Evolutionary conservation across 768 basidiomycete genomes (phyloP).

Genomic region (Cystoderma amianthinum): DNA sequence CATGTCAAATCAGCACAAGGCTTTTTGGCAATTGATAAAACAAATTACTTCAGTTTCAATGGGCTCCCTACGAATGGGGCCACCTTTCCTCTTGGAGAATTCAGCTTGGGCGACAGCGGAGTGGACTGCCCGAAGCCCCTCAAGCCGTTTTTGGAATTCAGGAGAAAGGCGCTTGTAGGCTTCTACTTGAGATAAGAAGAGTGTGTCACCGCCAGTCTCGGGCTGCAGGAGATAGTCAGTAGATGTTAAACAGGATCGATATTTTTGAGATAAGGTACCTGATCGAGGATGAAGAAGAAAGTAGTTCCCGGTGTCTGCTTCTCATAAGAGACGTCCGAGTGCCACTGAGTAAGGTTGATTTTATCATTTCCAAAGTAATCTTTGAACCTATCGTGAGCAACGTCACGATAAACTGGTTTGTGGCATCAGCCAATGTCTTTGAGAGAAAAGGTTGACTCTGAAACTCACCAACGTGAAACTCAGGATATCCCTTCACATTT

Average conservation of each 20-base stretch:
- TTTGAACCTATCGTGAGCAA: slow-evolving; percentile 30
- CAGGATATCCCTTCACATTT: slow-evolving; percentile 48
- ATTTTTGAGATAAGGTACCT: slow-evolving; percentile 12
- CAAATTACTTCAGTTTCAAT: slow-evolving; percentile 37
- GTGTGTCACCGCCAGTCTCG: slow-evolving; percentile 42
- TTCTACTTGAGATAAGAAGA: slow-evolving; percentile 51
- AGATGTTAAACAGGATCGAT: too few species aligned
- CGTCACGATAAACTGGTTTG: slow-evolving; percentile 48
- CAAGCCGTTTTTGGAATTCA: slow-evolving; percentile 49
- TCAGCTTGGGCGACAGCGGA: slow-evolving; percentile 47
- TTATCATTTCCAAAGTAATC: slow-evolving; percentile 37
- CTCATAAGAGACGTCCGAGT: slow-evolving; percentile 56
- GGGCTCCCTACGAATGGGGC: slow-evolving; percentile 44
- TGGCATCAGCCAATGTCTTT: too few species aligned
- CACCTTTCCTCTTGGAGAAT: slow-evolving; percentile 31
- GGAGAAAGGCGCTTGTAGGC: slow-evolving; percentile 54
- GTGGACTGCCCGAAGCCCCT: slow-evolving; percentile 51
- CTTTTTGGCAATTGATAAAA: slow-evolving; percentile 3
- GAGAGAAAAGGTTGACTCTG: neutral
- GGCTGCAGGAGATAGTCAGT: slow-evolving; percentile 19
- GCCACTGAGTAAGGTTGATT: slow-evolving; percentile 38
- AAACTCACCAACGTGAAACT: slow-evolving; percentile 47
- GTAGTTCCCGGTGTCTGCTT: slow-evolving; percentile 49
- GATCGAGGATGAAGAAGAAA: slow-evolving; percentile 50
- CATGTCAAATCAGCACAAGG: neutral